phyloP scores from a whole-genome alignment of 805 yeast genomes.

The Lipomyces oligophaga region DNA sequence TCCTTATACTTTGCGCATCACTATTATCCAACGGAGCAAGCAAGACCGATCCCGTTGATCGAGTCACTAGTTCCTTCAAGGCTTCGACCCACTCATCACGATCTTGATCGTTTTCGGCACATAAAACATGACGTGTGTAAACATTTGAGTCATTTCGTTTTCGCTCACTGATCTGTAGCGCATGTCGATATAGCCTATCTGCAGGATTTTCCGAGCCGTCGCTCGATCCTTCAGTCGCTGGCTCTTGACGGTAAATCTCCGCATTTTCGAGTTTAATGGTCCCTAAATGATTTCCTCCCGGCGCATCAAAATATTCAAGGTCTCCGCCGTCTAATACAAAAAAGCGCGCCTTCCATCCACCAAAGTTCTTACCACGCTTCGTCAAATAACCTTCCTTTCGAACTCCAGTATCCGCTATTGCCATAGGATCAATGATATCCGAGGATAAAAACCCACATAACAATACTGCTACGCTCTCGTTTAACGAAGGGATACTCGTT shows the following conservation, averaged over 20 bases:
- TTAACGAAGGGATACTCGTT: constrained; percentile 55
- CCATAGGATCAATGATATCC: constrained; percentile 58
- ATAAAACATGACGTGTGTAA: constrained; percentile 51
- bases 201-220: constrained; percentile 4
- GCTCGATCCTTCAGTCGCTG: neutral
- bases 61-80: constrained; percentile 28
- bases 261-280: constrained; percentile 49
- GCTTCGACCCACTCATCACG: constrained; percentile 67
- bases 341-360: constrained; percentile 67
- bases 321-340: constrained; percentile 60
- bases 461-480: constrained; percentile 48
- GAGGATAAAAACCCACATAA: constrained; percentile 65
- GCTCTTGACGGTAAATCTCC: constrained; percentile 40
- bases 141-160: constrained; percentile 38
- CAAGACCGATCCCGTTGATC: neutral
- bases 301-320: constrained; percentile 54
- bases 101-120: constrained; percentile 76
- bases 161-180: constrained; percentile 49
- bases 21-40: neutral
- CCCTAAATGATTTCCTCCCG: constrained; percentile 55
- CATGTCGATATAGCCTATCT: constrained; percentile 49
- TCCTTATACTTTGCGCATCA: neutral
- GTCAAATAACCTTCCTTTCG: constrained; percentile 62
- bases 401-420: constrained; percentile 43
- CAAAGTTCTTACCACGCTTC: constrained; percentile 61